Evolutionary conservation across 208 protist species (phyloP), one percentile per base, ranked within the genome.

Genomic region (Endotrypanum monterogeii): DNA sequence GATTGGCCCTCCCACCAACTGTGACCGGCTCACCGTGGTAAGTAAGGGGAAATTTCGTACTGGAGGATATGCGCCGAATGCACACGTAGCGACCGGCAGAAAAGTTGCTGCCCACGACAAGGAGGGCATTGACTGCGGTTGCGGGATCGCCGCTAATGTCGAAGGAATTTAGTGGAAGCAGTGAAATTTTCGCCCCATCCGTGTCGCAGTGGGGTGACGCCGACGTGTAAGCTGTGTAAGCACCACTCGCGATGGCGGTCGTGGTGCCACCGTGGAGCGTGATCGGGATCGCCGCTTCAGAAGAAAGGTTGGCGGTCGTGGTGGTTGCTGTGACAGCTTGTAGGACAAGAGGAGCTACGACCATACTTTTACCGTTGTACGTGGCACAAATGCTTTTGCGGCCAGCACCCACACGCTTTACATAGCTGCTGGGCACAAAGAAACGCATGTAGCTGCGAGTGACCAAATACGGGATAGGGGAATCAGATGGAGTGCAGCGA

Each of bases 311-410:
- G 7, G 75, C 32, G 28, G 77, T 60, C 8, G 67, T 76, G 23
- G 89, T 73, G 20, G 50, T 76, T 48, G 83, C 80, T 1, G 74
- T 54, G 25, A 89, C 65, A 23, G 46, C 48, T 44, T 79, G 71
- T 41, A 82, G 62, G 25, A 69, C 30, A 35, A 93, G 51, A 14
- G 67, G 57, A 30, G 84, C 82, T 9, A 90, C 77, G 9, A 88
- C 82, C 9, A 79, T 73, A 50, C 63, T 61, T 35, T 78, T 86
- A 35, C 60, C 66, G 35, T 71, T 79, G 41, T 87, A 69, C 3
- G 80, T 71, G 12, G 83, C 86, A 52, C 89, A 94, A n/a, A 94
- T 57, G 44, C 82, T 89, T 67, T 89, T 93, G 48, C 73, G 78
- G 51, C 86, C 86, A 52, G 73, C 52, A 25, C 61, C 68, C 32